Evolutionary conservation across 495 filamentous ascomycete species (phyloP), one percentile per base, ranked within the genome.

Genomic region (Chaetomium tenue): DNA sequence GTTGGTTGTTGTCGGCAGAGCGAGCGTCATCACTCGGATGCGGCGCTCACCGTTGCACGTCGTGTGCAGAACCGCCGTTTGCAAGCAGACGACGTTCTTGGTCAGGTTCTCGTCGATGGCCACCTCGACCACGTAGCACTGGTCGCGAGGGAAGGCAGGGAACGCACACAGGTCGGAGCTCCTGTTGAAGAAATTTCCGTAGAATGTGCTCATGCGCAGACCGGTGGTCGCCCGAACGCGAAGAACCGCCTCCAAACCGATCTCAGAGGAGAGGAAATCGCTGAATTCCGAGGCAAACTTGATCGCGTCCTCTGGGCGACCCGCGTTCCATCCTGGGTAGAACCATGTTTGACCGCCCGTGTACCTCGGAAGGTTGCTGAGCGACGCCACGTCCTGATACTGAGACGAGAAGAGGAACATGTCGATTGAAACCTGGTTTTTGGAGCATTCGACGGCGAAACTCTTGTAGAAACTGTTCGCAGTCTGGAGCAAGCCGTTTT

Each of bases 141-240:
- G 94, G 72, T 98, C 94, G 72, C 94, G 87, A 22, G 94, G 94
- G 82, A 98, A 97, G 6, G 95, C 94, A 2, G 93, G 93, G 83
- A 98, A 98, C 25, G 93, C 93, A 73, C 93, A 97, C 55, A 98
- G 87, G 78, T 98, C 95, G 20, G 92, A 96, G 71, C 89, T 93
- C 61, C 94, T 86, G 78, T 98, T 98, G 84, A 98, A 98, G 78
- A 98, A 98, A 77, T 98, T 98, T 65, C 94, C 94, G 77, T 98
- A 98, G 81, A 98, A 98, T 0, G 93, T 91, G 79, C 84, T 95
- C 91, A 98, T 98, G 39, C 94, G 88, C 55, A 98, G 79, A 53
- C 94, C 94, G 13, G 93, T 97, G 12, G 95, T 97, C 26, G 93
- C 93, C 65, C 94, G 86, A 7, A 98, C 95, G 65, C 94, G 89